Percentiles rank a stretch among this genome's conserved stretches.
Evolutionary conservation across 345 rosid genomes (phyloP).

Genomic region (Syzygium jambos): DNA sequence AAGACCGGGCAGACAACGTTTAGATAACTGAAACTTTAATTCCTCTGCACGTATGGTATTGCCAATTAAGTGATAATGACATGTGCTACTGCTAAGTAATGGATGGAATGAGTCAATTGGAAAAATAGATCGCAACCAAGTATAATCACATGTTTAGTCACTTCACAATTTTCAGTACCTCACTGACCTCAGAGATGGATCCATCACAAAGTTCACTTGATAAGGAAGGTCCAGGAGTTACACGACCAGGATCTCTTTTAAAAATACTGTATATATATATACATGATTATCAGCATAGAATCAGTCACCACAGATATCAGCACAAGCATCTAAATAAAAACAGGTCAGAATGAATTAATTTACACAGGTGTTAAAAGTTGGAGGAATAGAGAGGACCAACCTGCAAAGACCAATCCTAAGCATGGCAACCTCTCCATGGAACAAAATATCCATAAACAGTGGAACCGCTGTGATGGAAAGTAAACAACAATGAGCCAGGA

Average conservation of each 20-base stretch:
- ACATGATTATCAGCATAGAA: neutral
- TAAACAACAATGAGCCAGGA: neutral
- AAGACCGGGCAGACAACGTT: neutral
- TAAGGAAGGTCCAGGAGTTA: slow-evolving; percentile 5
- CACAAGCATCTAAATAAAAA: neutral
- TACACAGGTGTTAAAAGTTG: neutral
- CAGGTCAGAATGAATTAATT: neutral
- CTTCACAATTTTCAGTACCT: neutral
- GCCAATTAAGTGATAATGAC: neutral
- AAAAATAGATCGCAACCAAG: neutral
- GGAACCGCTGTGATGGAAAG: slow-evolving; percentile 27
- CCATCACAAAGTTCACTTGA: slow-evolving; percentile 6
- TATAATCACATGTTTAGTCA: neutral
- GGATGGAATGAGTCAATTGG: neutral
- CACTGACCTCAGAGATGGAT: neutral
- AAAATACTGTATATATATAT: slow-evolving; percentile 28
- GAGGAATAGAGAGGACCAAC: slow-evolving; percentile 19
- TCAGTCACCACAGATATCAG: neutral
- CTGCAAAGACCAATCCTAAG: slow-evolving; percentile 37
- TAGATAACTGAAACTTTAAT: neutral
- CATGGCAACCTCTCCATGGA: slow-evolving; percentile 33
- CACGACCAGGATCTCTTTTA: slow-evolving; percentile 43
- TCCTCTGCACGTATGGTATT: neutral
- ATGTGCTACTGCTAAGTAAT: neutral
- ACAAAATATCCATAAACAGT: slow-evolving; percentile 10